A percentile compares a stretch with the other conserved stretches of the same genome.
Conservation (phyloP, 768 basidiomycete species). For the Russula emetica region DNA sequence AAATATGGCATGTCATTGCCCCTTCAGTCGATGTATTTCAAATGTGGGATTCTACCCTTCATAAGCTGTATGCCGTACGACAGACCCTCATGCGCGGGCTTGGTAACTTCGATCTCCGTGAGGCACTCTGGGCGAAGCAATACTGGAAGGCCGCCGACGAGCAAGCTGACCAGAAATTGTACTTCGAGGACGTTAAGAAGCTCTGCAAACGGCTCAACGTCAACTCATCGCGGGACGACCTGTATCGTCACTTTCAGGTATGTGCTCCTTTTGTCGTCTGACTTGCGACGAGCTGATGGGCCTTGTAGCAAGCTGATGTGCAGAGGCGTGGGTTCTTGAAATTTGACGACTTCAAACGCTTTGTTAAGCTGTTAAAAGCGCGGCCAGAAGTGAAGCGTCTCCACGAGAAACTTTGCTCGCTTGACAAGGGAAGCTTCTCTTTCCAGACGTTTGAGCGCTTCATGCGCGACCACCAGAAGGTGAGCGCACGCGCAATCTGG, state of each 20-base stretch:
- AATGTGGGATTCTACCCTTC: constrained; percentile 62
- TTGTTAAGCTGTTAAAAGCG: constrained; percentile 79
- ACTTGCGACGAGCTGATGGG: not conserved
- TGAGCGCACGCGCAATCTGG: constrained; percentile 37
- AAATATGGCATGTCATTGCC: constrained; percentile 82
- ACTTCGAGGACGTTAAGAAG: constrained; percentile 67
- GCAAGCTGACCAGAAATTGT: constrained; percentile 55
- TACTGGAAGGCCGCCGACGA: constrained; percentile 76
- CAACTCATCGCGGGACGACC: constrained; percentile 48
- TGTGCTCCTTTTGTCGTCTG: constrained; percentile 3
- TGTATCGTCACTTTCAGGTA: constrained; percentile 58
- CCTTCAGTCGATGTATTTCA: constrained; percentile 56
- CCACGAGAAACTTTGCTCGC: constrained; percentile 43
- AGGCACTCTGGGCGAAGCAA: constrained; percentile 73
- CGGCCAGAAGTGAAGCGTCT: constrained; percentile 76
- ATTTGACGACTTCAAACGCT: constrained; percentile 73
- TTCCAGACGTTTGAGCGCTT: constrained; percentile 46
- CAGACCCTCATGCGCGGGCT: constrained; percentile 67
- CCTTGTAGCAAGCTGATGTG: constrained; percentile 58
- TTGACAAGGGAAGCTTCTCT: constrained; percentile 36
- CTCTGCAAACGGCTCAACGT: constrained; percentile 70
- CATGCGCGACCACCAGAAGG: constrained; percentile 51
- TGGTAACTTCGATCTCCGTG: constrained; percentile 57
- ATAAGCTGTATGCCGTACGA: constrained; percentile 58
- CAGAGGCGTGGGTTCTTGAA: constrained; percentile 57